A percentile compares a stretch with the other conserved stretches of the same genome.
phyloP scores from a whole-genome alignment of 306 rosid genomes.

The Rosa chinensis region DNA sequence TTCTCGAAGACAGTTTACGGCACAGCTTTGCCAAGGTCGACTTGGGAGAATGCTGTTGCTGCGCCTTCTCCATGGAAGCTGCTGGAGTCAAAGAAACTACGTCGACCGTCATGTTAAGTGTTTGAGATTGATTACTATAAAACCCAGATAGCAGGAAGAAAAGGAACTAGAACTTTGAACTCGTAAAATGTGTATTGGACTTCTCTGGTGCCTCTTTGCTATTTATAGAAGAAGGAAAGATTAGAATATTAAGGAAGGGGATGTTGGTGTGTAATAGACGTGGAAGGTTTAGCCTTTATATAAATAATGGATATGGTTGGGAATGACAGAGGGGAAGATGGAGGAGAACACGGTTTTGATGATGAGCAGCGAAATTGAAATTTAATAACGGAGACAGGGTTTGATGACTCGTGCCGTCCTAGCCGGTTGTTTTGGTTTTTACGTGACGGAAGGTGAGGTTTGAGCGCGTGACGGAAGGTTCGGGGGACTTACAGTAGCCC shows the following conservation, averaged over 20 bases:
- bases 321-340: neutral
- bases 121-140: neutral
- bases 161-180: neutral
- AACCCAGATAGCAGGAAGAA: slow-evolving; percentile 5
- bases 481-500: neutral
- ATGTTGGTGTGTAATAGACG: neutral
- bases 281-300: neutral
- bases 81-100: neutral
- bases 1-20: slow-evolving; percentile 9
- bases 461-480: slow-evolving; percentile 11
- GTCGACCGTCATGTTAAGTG: neutral
- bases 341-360: slow-evolving; percentile 2
- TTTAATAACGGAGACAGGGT: neutral
- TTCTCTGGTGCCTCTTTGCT: neutral
- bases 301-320: neutral
- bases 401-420: neutral
- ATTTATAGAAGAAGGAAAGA: neutral
- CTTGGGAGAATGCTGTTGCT: neutral
- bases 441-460: neutral
- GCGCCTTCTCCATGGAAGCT: neutral
- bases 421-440: neutral
- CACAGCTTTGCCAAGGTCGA: neutral
- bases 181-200: neutral
- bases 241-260: neutral
- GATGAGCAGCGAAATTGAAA: neutral